A percentile compares a stretch with the other conserved stretches of the same genome.
Evolutionary conservation across 169 alveolate species (phyloP).

Genomic region (Babesia ovata): DNA sequence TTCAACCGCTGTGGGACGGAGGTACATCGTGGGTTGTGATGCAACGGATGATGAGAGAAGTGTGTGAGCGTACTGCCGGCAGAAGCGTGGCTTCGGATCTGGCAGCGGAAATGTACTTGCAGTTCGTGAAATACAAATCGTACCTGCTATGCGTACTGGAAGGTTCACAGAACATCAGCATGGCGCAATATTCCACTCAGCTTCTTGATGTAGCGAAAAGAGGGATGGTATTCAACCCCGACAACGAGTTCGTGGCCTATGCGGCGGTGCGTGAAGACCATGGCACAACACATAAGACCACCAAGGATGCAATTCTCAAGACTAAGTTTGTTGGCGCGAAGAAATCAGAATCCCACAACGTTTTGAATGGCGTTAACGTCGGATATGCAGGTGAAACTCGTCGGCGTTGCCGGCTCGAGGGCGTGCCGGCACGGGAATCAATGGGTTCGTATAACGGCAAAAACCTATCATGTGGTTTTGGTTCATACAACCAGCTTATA

Average conservation of each 20-base stretch:
- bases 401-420: too few species aligned
- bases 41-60: constrained; percentile 9
- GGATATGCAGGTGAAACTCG: too few species aligned
- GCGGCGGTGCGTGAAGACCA: too few species aligned
- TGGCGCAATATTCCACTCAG: background rate
- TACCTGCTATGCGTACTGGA: background rate
- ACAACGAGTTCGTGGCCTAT: too few species aligned
- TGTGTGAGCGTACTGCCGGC: background rate
- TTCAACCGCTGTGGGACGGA: background rate
- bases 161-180: background rate
- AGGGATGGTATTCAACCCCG: constrained; percentile 1
- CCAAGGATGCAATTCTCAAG: too few species aligned
- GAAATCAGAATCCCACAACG: too few species aligned
- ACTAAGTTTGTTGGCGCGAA: too few species aligned
- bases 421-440: too few species aligned
- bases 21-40: background rate
- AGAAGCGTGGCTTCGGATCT: background rate
- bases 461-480: too few species aligned
- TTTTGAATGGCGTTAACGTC: too few species aligned
- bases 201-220: background rate
- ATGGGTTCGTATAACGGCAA: too few species aligned
- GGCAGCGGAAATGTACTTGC: constrained; percentile 14
- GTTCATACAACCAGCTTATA: background rate
- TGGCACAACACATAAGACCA: too few species aligned
- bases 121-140: background rate